Evolutionary conservation across 805 yeast genomes (phyloP).

Genomic region (Geotrichum ghanense): DNA sequence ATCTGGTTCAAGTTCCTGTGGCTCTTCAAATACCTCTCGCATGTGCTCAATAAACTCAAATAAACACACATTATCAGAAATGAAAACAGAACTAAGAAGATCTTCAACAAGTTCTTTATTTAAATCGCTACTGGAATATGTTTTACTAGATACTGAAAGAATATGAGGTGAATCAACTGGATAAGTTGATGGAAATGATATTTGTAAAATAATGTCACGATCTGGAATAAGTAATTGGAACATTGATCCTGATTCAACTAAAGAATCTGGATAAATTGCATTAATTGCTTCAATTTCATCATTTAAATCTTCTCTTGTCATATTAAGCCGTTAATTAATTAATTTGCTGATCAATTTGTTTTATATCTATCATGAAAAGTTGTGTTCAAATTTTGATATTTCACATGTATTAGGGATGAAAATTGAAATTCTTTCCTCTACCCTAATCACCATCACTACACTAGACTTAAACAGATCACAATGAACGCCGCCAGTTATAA

Average conservation of each 20-base stretch:
- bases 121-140: constrained; percentile 12
- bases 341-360: too few relatives aligned
- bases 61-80: constrained; percentile 4
- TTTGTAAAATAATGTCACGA: constrained; percentile 45
- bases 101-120: constrained; percentile 1
- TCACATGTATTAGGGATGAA: too few relatives aligned
- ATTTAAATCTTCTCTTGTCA: constrained; percentile 29
- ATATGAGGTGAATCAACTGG: constrained; percentile 58
- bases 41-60: constrained; percentile 5
- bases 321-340: too few relatives aligned
- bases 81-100: constrained; percentile 3
- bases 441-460: too few relatives aligned
- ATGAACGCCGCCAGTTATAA: background rate
- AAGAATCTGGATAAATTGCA: constrained; percentile 71
- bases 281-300: constrained; percentile 78
- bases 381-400: too few relatives aligned
- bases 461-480: background rate
- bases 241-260: constrained; percentile 26
- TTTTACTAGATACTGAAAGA: constrained; percentile 38
- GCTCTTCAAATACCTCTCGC: constrained; percentile 4
- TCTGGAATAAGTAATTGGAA: constrained; percentile 51
- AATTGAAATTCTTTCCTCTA: too few relatives aligned
- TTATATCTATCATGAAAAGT: too few relatives aligned
- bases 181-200: constrained; percentile 61
- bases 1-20: constrained; percentile 19